Base-by-base conservation (phyloP, 2,329 filamentous ascomycete genomes). In the Teratosphaeria pseudoeucalypti region DNA sequence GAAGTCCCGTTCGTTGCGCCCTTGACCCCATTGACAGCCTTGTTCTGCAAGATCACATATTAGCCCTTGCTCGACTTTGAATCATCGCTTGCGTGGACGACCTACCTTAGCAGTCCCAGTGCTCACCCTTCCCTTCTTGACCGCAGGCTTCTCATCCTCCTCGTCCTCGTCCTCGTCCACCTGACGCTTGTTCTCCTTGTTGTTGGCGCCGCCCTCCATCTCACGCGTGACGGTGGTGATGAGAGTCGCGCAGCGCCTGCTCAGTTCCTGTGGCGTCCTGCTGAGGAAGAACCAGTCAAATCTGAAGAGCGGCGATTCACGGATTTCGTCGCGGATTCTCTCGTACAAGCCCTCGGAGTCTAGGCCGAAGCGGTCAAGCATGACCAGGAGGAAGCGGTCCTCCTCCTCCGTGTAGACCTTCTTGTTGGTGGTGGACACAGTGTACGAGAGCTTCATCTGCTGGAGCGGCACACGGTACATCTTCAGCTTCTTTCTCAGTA, bases 201-300 rank as follows among this genome's bases (percentile, higher is more conserved):
- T 76, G 3, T 67, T 71, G 39, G 88, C 63, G 23, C 68, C 72
- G 34, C 68, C 85, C 71, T 96, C 92, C 74, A 96, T 96, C 75
- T 99, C 94, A 74, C 94, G 88, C 57, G 94, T 89, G 55, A 99
- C 90, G 0, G 94, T 95, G 39, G 92, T 95, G 64, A 99, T 84
- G 57, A 99, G 82, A 1, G 95, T 99, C 34, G 89, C 95, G 77
- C 94, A 97, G 57, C 95, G 85, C 67, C 94, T 86, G 62, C 90
- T 88, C 67, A 99, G 88, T 75, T 99, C 94, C 56, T 92, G 86
- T 0, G 94, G 90, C 3, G 92, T 99, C 54, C 94, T 85, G 73
- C 90, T 95, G 49, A 99, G 82, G 80, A 99, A 96, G 79, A 99
- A 99, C 95, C 95, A 99, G 73, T 99, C 94, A 69, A 99, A 99